Conservation (phyloP, 176 grass and related monocot species). For the Bolboschoenus planiculmis region DNA sequence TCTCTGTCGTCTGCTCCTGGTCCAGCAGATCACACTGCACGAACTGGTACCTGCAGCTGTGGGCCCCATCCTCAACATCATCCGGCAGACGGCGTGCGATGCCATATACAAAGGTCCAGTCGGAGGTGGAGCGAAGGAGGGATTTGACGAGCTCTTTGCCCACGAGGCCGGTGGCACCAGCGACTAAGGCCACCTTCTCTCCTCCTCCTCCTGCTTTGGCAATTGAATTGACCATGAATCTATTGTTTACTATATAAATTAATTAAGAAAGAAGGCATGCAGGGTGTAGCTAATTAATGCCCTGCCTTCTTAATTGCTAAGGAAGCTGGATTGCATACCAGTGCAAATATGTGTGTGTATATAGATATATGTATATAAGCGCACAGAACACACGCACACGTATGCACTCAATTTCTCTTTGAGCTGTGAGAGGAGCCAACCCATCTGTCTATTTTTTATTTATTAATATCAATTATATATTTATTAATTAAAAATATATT, state of each 20-base stretch:
- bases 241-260: background rate
- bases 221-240: background rate
- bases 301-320: background rate
- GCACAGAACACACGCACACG: no score
- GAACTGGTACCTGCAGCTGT: conserved; percentile 16
- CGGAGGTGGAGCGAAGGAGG: background rate
- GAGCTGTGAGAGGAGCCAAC: no score
- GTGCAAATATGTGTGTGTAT: background rate
- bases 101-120: conserved; percentile 26
- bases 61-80: background rate
- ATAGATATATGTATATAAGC: background rate
- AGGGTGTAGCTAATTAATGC: background rate
- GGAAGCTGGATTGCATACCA: background rate
- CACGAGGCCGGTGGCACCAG: conserved; percentile 33
- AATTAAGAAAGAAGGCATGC: no score
- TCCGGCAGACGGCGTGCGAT: conserved; percentile 9
- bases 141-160: conserved; percentile 24
- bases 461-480: no score
- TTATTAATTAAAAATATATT: no score
- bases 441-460: no score
- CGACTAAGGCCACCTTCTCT: conserved; percentile 26
- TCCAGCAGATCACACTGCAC: conserved; percentile 34
- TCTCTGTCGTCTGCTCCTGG: background rate
- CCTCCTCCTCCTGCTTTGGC: background rate
- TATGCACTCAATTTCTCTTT: no score